These are phyloP conservation scores for Russula vinacea DNA, from an alignment of 768 basidiomycete species.

Conservation along the genomic window DNA sequence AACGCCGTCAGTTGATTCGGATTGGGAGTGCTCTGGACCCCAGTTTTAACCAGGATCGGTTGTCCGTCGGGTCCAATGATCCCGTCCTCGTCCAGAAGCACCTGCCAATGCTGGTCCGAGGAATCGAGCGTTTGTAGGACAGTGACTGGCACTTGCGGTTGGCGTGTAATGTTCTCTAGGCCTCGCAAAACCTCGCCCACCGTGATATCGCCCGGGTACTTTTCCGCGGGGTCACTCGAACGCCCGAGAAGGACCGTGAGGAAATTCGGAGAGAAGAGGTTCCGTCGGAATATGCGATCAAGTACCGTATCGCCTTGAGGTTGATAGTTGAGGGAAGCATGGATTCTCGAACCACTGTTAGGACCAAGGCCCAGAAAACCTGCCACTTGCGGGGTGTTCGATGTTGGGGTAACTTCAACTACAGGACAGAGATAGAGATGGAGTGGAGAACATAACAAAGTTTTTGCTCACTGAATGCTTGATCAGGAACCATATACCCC, in stretches of 20 bases:
- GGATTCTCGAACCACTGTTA: neutral
- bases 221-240: neutral
- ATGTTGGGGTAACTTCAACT: neutral
- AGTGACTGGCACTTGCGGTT: neutral
- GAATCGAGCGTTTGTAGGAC: neutral
- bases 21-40: constrained; percentile 19
- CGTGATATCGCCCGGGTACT: neutral
- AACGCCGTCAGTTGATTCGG: neutral
- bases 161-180: neutral
- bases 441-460: neutral
- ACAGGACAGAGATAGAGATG: neutral
- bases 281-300: neutral
- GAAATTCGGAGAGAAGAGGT: neutral
- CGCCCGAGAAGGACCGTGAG: constrained; percentile 1
- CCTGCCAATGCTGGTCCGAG: neutral
- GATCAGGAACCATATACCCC: neutral
- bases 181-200: neutral
- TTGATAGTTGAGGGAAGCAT: neutral
- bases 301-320: neutral
- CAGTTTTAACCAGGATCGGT: constrained; percentile 31
- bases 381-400: neutral
- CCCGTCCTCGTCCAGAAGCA: constrained; percentile 1
- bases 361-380: neutral
- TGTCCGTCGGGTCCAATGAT: constrained; percentile 17
- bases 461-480: neutral